These are phyloP conservation scores for Phytomonas francai DNA, from an alignment of 208 protist genomes.

Conservation along the genomic window DNA sequence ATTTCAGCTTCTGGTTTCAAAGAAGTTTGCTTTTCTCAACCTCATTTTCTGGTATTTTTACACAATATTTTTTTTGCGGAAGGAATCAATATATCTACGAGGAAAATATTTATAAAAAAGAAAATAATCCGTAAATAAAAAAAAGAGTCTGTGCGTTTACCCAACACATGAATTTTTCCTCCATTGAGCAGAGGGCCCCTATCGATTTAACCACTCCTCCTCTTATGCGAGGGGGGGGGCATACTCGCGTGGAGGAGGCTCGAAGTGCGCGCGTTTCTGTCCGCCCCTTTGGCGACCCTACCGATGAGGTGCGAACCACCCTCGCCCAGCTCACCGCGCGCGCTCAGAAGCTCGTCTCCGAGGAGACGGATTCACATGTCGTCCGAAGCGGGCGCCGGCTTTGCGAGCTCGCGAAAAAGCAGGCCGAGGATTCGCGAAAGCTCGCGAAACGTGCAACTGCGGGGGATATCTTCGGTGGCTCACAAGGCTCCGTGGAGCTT, in stretches of 20 bases:
- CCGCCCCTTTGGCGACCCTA: constrained; percentile 18
- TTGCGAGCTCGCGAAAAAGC: constrained; percentile 49
- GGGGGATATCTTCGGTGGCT: constrained; percentile 27
- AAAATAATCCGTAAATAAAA: background rate
- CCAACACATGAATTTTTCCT: background rate
- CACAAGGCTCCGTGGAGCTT: constrained; percentile 68
- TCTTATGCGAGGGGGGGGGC: too few relatives aligned
- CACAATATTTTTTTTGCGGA: background rate
- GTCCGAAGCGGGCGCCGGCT: constrained; percentile 55
- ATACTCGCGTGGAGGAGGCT: background rate
- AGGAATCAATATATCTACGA: background rate
- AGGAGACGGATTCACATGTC: constrained; percentile 38
- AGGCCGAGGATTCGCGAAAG: constrained; percentile 27
- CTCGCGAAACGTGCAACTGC: constrained; percentile 19
- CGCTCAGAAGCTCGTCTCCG: constrained; percentile 41
- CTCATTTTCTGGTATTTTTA: background rate
- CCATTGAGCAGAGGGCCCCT: too few relatives aligned
- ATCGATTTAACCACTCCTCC: too few relatives aligned
- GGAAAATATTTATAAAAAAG: background rate
- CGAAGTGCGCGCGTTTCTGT: background rate
- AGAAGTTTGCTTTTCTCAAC: constrained; percentile 7
- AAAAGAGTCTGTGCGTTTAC: background rate
- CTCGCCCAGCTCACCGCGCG: constrained; percentile 63
- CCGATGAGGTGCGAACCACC: constrained; percentile 55
- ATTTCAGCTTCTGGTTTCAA: too few relatives aligned